Evolutionary conservation across 768 basidiomycete species (phyloP).

Genomic region (Suillus sp.): DNA sequence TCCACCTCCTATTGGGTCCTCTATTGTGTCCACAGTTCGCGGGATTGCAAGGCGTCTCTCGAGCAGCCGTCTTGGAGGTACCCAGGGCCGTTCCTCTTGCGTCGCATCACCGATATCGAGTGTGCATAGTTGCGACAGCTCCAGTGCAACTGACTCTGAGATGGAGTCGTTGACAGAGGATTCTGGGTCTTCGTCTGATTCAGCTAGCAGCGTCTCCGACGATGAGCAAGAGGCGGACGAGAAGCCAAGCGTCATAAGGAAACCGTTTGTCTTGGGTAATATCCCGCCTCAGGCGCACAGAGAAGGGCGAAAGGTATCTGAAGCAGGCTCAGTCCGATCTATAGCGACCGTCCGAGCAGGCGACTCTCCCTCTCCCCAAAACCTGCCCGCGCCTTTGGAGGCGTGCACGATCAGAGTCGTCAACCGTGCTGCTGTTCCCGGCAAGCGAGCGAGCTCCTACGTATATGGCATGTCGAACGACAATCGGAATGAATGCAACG

Average conservation of each 20-base stretch:
- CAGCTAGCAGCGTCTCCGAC: slow-evolving; percentile 49
- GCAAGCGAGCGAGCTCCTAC: slow-evolving; percentile 31
- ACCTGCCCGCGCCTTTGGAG: slow-evolving; percentile 17
- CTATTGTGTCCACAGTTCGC: slow-evolving; percentile 57
- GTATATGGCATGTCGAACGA: slow-evolving; percentile 27
- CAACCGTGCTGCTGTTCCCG: slow-evolving; percentile 23
- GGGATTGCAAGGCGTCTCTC: slow-evolving; percentile 62
- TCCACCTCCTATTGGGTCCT: slow-evolving; percentile 32
- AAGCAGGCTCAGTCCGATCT: slow-evolving; percentile 37
- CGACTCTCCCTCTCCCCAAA: slow-evolving; percentile 23
- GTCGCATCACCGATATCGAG: slow-evolving; percentile 36
- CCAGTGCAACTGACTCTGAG: slow-evolving; percentile 55
- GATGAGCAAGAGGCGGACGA: slow-evolving; percentile 38
- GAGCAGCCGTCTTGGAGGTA: slow-evolving; percentile 37
- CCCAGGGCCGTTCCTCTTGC: slow-evolving; percentile 26
- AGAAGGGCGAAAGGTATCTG: slow-evolving; percentile 41
- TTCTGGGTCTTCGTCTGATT: slow-evolving; percentile 56
- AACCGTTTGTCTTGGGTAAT: slow-evolving; percentile 49
- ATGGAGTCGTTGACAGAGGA: slow-evolving; percentile 67
- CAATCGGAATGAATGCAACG: slow-evolving; percentile 18
- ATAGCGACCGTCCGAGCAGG: slow-evolving; percentile 38
- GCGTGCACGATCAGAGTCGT: slow-evolving; percentile 31
- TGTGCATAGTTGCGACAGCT: slow-evolving; percentile 46
- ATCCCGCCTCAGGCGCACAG: slow-evolving; percentile 46
- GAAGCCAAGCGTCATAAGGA: slow-evolving; percentile 25